phyloP scores from a whole-genome alignment of 805 yeast genomes.

The Priceomyces haplophilus region DNA sequence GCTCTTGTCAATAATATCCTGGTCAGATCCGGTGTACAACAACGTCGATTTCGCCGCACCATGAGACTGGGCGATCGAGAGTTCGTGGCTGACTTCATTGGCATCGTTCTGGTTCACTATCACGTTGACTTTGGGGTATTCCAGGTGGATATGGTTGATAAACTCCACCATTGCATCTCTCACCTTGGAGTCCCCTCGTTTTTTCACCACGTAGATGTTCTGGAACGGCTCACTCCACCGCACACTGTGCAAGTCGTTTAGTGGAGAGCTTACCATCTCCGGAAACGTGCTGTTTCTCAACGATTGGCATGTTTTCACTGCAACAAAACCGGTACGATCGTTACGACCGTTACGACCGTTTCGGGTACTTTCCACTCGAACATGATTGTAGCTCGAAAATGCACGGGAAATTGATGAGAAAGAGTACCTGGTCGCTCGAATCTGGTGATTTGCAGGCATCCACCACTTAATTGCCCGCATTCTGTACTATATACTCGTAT shows the following conservation, averaged over 20 bases:
- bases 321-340: conserved; percentile 6
- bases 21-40: conserved; percentile 57
- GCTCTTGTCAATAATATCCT: conserved; percentile 60
- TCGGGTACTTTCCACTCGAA: neutral
- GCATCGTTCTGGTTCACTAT: conserved; percentile 75
- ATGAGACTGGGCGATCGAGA: conserved; percentile 16
- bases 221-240: conserved; percentile 71
- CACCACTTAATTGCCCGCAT: no score
- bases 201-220: conserved; percentile 78
- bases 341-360: conserved; percentile 5
- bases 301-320: conserved; percentile 13
- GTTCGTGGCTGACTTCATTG: conserved; percentile 52
- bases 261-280: conserved; percentile 51
- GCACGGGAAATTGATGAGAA: neutral
- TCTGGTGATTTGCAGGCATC: no score
- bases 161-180: conserved; percentile 64
- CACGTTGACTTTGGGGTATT: conserved; percentile 71
- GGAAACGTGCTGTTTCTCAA: conserved; percentile 33
- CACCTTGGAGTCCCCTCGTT: conserved; percentile 72
- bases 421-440: neutral
- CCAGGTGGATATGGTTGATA: conserved; percentile 54
- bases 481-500: no score
- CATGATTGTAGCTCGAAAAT: neutral
- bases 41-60: conserved; percentile 24
- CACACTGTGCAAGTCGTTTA: conserved; percentile 59